These are phyloP conservation scores for Citrus sp. DNA, from an alignment of 345 rosid genomes.

Conservation along the genomic window DNA sequence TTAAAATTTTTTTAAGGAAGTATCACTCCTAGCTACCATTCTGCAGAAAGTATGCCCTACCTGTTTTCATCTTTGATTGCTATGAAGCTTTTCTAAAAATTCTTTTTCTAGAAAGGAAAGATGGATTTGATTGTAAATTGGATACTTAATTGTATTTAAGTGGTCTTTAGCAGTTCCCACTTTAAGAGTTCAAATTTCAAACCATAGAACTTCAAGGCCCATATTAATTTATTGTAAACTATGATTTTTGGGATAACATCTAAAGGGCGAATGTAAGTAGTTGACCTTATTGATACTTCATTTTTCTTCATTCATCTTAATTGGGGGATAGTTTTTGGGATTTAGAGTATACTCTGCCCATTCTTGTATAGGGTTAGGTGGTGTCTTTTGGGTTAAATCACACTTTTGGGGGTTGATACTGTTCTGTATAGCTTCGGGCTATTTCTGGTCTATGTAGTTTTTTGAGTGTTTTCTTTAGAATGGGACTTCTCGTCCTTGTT, in stretches of 20 bases:
- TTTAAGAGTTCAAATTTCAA: background rate
- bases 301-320: no score
- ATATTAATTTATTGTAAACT: background rate
- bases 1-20: background rate
- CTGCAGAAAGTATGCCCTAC: background rate
- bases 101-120: background rate
- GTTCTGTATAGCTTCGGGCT: no score
- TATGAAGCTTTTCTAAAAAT: background rate
- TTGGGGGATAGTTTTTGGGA: no score
- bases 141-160: background rate
- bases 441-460: no score
- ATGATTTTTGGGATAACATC: background rate
- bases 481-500: no score
- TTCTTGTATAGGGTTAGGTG: no score
- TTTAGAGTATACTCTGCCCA: no score
- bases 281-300: no score
- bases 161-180: background rate
- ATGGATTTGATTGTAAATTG: background rate
- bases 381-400: no score
- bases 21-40: background rate
- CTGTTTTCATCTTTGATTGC: background rate
- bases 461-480: no score
- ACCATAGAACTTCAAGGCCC: background rate
- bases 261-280: background rate
- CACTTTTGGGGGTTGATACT: no score